phyloP scores from a whole-genome alignment of 2,329 filamentous ascomycete species.

The Dendrostoma leiphaemia region DNA sequence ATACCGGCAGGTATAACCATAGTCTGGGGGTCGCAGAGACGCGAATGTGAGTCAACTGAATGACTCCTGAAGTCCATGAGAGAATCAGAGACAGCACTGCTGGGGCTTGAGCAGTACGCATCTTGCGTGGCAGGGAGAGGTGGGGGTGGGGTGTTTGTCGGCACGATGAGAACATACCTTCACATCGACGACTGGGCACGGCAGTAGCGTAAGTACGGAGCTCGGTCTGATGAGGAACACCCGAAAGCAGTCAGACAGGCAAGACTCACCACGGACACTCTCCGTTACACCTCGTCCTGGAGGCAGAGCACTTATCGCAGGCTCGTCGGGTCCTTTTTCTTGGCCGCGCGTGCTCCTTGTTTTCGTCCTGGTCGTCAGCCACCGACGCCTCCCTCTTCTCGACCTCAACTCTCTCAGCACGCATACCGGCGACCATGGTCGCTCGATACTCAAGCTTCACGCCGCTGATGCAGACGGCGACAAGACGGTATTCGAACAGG shows the following conservation, averaged over 20 bases:
- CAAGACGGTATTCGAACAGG: not conserved
- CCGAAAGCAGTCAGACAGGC: not conserved
- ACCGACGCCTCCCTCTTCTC: slow-evolving; percentile 2
- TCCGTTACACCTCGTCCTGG: slow-evolving; percentile 42
- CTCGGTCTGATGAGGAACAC: too few species aligned
- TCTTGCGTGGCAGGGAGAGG: too few species aligned
- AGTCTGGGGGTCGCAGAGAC: slow-evolving; percentile 26
- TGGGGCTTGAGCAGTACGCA: not conserved
- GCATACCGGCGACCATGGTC: slow-evolving; percentile 1
- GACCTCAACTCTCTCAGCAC: not conserved
- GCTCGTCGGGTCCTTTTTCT: slow-evolving; percentile 29
- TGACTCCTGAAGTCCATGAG: not conserved
- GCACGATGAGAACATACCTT: slow-evolving; percentile 27
- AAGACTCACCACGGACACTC: slow-evolving; percentile 36
- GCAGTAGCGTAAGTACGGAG: not conserved
- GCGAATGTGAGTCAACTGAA: not conserved
- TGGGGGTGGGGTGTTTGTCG: not conserved
- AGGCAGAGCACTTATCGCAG: slow-evolving; percentile 37
- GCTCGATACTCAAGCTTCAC: not conserved
- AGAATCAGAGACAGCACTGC: not conserved
- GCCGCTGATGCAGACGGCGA: not conserved
- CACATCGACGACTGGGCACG: slow-evolving; percentile 32
- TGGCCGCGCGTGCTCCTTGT: slow-evolving; percentile 30
- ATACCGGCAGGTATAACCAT: slow-evolving; percentile 36
- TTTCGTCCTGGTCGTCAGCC: slow-evolving; percentile 16